A percentile compares a stretch with the other conserved stretches of the same genome.
These are phyloP conservation scores for Colletotrichum caudatum DNA, from an alignment of 2,329 filamentous ascomycete genomes.

Conservation along the genomic window DNA sequence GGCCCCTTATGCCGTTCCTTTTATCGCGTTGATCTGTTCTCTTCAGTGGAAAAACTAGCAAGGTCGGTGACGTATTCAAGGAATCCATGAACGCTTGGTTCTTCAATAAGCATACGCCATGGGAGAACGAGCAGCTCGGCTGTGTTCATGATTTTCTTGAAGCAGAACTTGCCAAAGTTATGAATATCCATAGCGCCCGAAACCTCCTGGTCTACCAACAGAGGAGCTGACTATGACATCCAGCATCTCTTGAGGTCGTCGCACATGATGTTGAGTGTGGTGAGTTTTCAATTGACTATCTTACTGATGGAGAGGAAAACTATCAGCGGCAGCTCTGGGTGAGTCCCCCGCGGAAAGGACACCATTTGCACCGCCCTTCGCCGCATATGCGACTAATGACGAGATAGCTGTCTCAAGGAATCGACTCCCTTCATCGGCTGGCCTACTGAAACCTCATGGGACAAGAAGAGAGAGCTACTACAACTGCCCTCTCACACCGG, in stretches of 20 bases:
- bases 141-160: conserved; percentile 15
- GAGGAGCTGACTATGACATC: neutral
- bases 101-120: neutral
- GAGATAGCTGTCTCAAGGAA: neutral
- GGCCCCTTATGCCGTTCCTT: neutral
- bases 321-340: conserved; percentile 1
- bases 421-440: neutral
- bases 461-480: neutral
- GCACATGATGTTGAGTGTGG: neutral
- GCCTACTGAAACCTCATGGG: neutral
- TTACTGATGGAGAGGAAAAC: neutral
- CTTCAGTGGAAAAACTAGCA: no score
- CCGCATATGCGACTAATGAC: neutral
- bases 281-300: neutral
- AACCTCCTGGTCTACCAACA: accelerated
- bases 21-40: conserved; percentile 1
- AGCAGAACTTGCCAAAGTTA: neutral
- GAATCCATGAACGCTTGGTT: neutral
- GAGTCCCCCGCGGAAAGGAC: neutral
- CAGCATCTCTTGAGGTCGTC: neutral
- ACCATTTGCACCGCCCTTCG: no score
- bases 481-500: neutral
- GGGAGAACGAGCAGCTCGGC: conserved; percentile 16
- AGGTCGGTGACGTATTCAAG: no score
- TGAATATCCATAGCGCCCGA: neutral